These are phyloP conservation scores for Sarocladiaceae sp. DNA, from an alignment of 2,329 filamentous ascomycete genomes.

Conservation along the genomic window DNA sequence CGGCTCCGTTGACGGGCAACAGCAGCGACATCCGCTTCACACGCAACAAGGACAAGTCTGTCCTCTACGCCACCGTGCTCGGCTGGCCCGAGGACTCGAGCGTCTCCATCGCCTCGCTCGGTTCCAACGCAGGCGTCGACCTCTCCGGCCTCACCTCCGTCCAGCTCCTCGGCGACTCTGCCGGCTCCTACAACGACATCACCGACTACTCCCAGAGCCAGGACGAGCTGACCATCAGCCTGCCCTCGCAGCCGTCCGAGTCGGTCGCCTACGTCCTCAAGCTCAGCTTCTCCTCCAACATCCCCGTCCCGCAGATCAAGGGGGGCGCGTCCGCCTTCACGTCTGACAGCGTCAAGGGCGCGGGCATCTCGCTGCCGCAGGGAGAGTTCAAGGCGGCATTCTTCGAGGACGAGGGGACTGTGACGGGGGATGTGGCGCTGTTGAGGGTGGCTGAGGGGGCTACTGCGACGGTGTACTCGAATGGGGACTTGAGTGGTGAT, in stretches of 20 bases:
- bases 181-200: conserved; percentile 9
- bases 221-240: conserved; percentile 10
- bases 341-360: not conserved
- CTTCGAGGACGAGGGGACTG: conserved; percentile 4
- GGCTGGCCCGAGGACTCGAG: conserved; percentile 12
- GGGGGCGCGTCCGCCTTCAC: conserved; percentile 10
- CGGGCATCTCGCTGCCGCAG: conserved; percentile 9
- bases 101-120: conserved; percentile 10
- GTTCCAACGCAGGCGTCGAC: conserved; percentile 8
- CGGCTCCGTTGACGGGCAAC: conserved; percentile 11
- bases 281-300: conserved; percentile 11
- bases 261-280: conserved; percentile 14
- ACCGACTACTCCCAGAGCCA: conserved; percentile 10
- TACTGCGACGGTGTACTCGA: conserved; percentile 1
- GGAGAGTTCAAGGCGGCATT: conserved; percentile 9
- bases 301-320: conserved; percentile 12
- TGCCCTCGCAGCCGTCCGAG: conserved; percentile 11
- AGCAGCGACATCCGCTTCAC: conserved; percentile 14
- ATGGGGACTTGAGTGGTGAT: not conserved
- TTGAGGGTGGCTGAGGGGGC: not conserved
- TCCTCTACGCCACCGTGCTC: conserved; percentile 12
- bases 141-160: conserved; percentile 5
- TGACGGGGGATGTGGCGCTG: not conserved
- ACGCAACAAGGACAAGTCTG: conserved; percentile 8
- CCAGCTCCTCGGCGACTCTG: conserved; percentile 9